Evolutionary conservation across 345 rosid genomes (phyloP).

Genomic region (Noccaea caerulescens): DNA sequence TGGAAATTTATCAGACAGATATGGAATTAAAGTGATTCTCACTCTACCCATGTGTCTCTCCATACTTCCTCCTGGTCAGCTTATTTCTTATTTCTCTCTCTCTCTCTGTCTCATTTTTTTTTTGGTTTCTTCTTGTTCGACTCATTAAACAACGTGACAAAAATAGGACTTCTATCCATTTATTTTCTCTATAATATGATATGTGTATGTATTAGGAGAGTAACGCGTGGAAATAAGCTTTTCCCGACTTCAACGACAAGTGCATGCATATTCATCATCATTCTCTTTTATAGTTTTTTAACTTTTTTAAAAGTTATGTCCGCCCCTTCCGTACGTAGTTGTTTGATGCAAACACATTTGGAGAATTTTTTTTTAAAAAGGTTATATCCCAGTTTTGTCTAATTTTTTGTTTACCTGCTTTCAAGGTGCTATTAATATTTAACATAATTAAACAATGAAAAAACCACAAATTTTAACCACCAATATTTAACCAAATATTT

Average conservation of each 20-base stretch:
- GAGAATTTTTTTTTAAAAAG: too few species aligned
- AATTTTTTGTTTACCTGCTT: too few species aligned
- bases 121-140: neutral
- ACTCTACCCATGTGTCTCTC: slow-evolving; percentile 66
- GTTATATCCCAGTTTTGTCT: too few species aligned
- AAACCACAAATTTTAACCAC: too few species aligned
- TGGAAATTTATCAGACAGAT: slow-evolving; percentile 77
- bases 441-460: too few species aligned
- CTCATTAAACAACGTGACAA: neutral
- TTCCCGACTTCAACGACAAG: slow-evolving; percentile 10
- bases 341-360: too few species aligned
- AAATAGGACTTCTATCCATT: neutral
- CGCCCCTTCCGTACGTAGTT: too few species aligned
- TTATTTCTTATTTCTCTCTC: neutral
- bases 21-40: slow-evolving; percentile 82
- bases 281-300: too few species aligned
- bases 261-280: too few species aligned
- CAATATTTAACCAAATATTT: too few species aligned
- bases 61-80: slow-evolving; percentile 61
- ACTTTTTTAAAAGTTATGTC: too few species aligned
- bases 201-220: neutral
- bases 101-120: neutral
- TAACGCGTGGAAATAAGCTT: slow-evolving; percentile 18
- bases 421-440: too few species aligned
- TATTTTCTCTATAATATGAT: neutral